Percentiles rank a stretch among this genome's conserved stretches.
phyloP scores from a whole-genome alignment of 106 monocot species.

The Allium fistulosum region DNA sequence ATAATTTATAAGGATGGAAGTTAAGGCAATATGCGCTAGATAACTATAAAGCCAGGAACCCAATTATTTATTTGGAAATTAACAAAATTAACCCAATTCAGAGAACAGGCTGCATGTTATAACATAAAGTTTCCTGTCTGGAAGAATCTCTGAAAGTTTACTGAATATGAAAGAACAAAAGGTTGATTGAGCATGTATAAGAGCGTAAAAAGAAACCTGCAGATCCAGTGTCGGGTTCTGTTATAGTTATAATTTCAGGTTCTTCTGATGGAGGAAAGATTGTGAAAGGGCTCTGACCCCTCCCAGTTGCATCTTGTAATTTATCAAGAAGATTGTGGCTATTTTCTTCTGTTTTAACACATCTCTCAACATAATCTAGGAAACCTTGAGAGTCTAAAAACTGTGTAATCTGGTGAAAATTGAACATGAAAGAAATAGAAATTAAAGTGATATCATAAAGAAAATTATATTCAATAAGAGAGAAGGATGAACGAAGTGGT shows the following conservation, averaged over 20 bases:
- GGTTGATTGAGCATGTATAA: no score
- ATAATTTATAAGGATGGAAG: no score
- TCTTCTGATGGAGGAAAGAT: constrained; percentile 54
- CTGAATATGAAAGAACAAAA: no score
- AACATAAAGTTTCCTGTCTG: no score
- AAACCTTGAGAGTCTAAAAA: constrained; percentile 96
- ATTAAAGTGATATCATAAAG: not conserved
- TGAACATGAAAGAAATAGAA: not conserved
- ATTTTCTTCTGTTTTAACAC: constrained; percentile 51
- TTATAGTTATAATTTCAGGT: constrained; percentile 82
- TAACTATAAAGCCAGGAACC: no score
- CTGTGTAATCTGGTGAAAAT: constrained; percentile 60
- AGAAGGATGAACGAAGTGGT: not conserved
- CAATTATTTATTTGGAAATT: no score
- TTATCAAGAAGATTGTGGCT: constrained; percentile 82
- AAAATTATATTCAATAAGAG: not conserved
- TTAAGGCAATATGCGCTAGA: no score
- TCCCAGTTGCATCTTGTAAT: constrained; percentile 95
- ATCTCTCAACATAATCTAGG: constrained; percentile 86
- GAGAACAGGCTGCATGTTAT: no score
- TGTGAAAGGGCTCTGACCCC: constrained; percentile 66
- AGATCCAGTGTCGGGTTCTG: constrained; percentile 40
- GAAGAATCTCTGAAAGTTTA: no score
- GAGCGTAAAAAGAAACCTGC: constrained; percentile 22
- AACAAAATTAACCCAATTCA: no score